Evolutionary conservation across 2,329 filamentous ascomycete species (phyloP).

Genomic region (Talaromyces sp.): DNA sequence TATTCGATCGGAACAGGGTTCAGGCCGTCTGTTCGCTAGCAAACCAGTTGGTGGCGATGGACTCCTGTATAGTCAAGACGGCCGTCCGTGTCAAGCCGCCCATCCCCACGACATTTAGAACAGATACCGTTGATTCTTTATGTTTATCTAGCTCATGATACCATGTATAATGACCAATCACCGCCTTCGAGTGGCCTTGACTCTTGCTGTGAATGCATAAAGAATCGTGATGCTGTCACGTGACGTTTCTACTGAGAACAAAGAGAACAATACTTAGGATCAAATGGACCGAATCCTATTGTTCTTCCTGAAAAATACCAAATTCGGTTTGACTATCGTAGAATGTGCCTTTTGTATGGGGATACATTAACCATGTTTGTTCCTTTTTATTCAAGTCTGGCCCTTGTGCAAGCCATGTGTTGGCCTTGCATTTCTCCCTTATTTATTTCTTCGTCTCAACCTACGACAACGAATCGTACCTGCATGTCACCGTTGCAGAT

Average conservation of each 20-base stretch:
- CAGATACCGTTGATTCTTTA: background rate
- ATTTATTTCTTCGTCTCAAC: background rate
- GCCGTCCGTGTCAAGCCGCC: background rate
- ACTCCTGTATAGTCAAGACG: background rate
- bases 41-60: background rate
- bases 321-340: background rate
- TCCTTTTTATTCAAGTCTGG: background rate
- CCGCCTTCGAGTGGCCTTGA: background rate
- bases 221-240: slow-evolving; percentile 1
- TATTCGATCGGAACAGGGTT: background rate
- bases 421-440: background rate
- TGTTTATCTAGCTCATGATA: background rate
- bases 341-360: background rate
- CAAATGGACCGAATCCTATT: slow-evolving; percentile 11
- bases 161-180: slow-evolving; percentile 5
- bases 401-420: background rate
- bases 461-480: background rate
- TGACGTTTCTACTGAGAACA: slow-evolving; percentile 1
- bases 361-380: background rate
- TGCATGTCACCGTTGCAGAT: background rate
- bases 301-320: background rate
- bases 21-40: background rate
- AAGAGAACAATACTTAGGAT: slow-evolving; percentile 14
- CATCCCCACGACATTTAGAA: background rate
- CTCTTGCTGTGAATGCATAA: background rate